Evolutionary conservation across 345 rosid genomes (phyloP).

Genomic region (Linum lewisii): DNA sequence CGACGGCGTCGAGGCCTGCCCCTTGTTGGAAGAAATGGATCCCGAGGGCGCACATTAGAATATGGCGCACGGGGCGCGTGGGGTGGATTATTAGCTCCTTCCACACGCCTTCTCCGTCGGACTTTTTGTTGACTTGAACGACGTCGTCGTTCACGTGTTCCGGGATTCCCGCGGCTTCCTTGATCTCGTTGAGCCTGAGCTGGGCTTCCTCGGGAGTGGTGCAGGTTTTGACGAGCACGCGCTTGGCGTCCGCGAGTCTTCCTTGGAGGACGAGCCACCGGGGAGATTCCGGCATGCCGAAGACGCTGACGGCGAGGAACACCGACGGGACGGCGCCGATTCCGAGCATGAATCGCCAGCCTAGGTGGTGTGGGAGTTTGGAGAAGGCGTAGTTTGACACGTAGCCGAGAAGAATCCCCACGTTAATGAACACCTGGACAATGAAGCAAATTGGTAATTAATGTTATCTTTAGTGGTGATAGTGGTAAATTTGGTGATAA

Average conservation of each 20-base stretch:
- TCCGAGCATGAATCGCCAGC: conserved; percentile 4
- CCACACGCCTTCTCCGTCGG: not conserved
- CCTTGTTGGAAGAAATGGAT: not conserved
- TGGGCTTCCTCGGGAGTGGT: not conserved
- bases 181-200: conserved; percentile 1
- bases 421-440: not conserved
- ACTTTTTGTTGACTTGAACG: not conserved
- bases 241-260: not conserved
- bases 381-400: not conserved
- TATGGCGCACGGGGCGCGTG: not conserved
- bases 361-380: not conserved
- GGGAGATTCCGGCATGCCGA: conserved; percentile 1
- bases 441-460: too few relatives aligned
- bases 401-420: not conserved
- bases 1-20: not conserved
- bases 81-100: not conserved
- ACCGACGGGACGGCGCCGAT: not conserved
- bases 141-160: not conserved
- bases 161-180: not conserved
- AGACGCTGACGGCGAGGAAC: not conserved
- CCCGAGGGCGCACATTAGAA: not conserved
- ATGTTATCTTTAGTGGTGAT: too few relatives aligned
- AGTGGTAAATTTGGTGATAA: too few relatives aligned
- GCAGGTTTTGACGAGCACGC: not conserved
- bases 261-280: conserved; percentile 1